Conservation (phyloP, 345 rosid species). For the Camelina hispida region DNA sequence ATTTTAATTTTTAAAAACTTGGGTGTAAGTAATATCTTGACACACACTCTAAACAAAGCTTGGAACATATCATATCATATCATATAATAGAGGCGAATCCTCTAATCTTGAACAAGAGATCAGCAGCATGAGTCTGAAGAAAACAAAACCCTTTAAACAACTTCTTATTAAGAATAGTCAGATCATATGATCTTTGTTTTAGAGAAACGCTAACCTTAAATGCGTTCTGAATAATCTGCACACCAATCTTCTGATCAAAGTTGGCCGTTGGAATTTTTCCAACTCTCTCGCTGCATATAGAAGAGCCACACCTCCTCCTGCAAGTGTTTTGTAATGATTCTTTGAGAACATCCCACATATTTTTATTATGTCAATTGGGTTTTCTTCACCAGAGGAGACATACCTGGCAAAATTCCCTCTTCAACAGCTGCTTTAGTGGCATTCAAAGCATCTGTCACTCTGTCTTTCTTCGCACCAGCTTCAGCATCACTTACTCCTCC, state of each 20-base stretch:
- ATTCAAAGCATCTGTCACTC: conserved; percentile 96
- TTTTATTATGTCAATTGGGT: neutral
- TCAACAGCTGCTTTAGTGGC: conserved; percentile 99
- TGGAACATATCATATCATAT: too few relatives aligned
- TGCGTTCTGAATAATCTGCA: conserved; percentile 95
- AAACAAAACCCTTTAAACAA: neutral
- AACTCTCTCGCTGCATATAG: conserved; percentile 83
- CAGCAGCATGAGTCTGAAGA: conserved; percentile 18
- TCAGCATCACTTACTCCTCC: conserved; percentile 99
- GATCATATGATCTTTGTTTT: neutral
- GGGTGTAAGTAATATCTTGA: too few relatives aligned
- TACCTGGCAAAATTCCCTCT: conserved; percentile 97
- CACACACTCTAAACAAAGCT: too few relatives aligned
- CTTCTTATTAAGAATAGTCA: neutral
- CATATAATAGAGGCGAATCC: too few relatives aligned
- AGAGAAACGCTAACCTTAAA: neutral
- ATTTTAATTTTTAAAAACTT: too few relatives aligned
- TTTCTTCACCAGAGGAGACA: neutral
- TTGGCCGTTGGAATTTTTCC: conserved; percentile 88
- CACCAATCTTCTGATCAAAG: conserved; percentile 97
- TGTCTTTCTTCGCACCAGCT: conserved; percentile 94
- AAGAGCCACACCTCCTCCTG: conserved; percentile 98
- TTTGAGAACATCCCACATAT: neutral
- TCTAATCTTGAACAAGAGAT: too few relatives aligned
- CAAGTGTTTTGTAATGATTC: neutral